Evolutionary conservation across 2,329 filamentous ascomycete species (phyloP), one percentile per base, ranked within the genome.

Genomic region (Ophiostoma perfectum): DNA sequence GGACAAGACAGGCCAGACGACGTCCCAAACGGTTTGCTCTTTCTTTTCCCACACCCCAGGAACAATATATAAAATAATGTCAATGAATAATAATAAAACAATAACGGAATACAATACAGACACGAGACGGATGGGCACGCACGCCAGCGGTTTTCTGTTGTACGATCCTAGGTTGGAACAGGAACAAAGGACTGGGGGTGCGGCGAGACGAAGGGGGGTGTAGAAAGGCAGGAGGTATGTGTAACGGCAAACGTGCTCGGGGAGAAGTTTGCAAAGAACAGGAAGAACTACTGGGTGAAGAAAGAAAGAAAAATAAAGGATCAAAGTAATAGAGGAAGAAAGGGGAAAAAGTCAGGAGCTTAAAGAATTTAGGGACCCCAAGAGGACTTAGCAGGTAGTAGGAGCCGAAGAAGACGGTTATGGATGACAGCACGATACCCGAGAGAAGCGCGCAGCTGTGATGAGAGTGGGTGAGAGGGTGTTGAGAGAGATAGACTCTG

Each of bases 121-220:
- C 49, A 55, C n/a, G 49, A 55, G 49, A 55, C 49, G 49, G 49
- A 27, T 27, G 14, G 49, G 49, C 27, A 18, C 49, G 49, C n/a
- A 55, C 49, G 49, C 49, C 49, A 55, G 49, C 49, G n/a, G 49
- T 11, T 55, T 55, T 55, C 49, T 55, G 49, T 55, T 55, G 49
- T 55, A 11, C 18, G 49, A 55, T 55, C 18, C 49, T 8, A 12
- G n/a, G 49, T 11, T 27, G 49, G 49, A 55, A 55, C 18, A 27
- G 27, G 49, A 52, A 52, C 47, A 52, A 52, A 52, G 47, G 18
- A 52, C 47, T 18, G 47, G 47, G n/a, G 16, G n/a, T 52, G 47
- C n/a, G 7, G 18, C 11, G 6, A 55, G 27, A 55, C n/a, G 12
- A n/a, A 36, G n/a, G n/a, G 49, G 49, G 49, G 49, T 27, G 49